These are phyloP conservation scores for Rhizophora mangle DNA, from an alignment of 345 rosid genomes.

Conservation along the genomic window DNA sequence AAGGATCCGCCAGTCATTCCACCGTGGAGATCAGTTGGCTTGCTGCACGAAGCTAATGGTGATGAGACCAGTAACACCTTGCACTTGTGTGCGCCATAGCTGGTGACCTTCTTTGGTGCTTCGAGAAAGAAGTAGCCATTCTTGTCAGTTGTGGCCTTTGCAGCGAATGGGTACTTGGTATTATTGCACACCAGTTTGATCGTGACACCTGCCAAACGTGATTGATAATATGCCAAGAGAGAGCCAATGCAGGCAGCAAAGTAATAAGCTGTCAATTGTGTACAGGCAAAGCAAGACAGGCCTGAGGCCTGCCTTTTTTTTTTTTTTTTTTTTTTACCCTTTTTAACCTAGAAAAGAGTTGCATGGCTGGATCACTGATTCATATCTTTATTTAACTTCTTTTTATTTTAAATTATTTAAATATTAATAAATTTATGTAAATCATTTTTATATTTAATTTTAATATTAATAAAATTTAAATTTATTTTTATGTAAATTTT, in stretches of 20 bases:
- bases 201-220: conserved; percentile 45
- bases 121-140: conserved; percentile 67
- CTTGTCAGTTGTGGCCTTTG: conserved; percentile 53
- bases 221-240: not conserved
- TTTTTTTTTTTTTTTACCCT: too few species aligned
- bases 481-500: too few species aligned
- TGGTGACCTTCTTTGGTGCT: conserved; percentile 72
- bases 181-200: conserved; percentile 72
- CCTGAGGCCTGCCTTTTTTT: too few species aligned
- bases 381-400: too few species aligned
- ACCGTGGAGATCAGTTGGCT: conserved; percentile 48
- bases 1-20: conserved; percentile 56
- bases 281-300: too few species aligned
- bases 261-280: not conserved
- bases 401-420: too few species aligned
- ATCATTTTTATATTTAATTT: too few species aligned
- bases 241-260: not conserved
- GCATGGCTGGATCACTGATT: too few species aligned
- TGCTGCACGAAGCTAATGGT: conserved; percentile 38
- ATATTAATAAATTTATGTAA: too few species aligned
- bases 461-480: too few species aligned
- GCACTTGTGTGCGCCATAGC: conserved; percentile 77
- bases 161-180: conserved; percentile 35
- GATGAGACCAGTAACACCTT: conserved; percentile 49
- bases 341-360: too few species aligned